Evolutionary conservation across 2,329 filamentous ascomycete genomes (phyloP).

Genomic region (Cercospora zeina): DNA sequence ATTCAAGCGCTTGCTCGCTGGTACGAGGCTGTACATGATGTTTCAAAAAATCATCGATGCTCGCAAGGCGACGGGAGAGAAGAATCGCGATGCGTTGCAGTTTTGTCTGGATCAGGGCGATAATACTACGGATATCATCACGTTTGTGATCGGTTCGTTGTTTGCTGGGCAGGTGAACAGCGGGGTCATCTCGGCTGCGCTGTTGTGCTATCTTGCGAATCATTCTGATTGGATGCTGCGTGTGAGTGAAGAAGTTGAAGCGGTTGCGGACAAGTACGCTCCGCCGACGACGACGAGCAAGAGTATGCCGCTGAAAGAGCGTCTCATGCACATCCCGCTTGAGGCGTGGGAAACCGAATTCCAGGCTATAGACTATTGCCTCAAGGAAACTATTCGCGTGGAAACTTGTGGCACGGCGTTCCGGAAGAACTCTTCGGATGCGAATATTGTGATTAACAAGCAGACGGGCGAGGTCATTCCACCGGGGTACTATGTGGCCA

Average conservation of each 20-base stretch:
- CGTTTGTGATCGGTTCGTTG: conserved; percentile 57
- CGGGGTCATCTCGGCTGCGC: conserved; percentile 57
- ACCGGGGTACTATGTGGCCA: conserved; percentile 49
- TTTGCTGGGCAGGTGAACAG: conserved; percentile 61
- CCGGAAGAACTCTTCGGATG: conserved; percentile 53
- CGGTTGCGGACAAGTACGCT: conserved; percentile 47
- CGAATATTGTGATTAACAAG: conserved; percentile 48
- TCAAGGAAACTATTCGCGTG: conserved; percentile 58
- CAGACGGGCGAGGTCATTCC: conserved; percentile 53
- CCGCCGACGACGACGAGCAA: conserved; percentile 28
- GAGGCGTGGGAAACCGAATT: conserved; percentile 60
- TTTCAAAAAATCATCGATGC: conserved; percentile 53
- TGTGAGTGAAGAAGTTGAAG: conserved; percentile 52
- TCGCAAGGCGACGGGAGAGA: conserved; percentile 46
- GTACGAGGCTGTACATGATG: conserved; percentile 52
- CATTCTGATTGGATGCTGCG: conserved; percentile 50
- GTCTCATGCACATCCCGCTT: conserved; percentile 49
- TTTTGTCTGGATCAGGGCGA: conserved; percentile 55
- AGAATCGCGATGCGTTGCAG: conserved; percentile 56
- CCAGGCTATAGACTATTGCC: conserved; percentile 53
- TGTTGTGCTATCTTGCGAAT: conserved; percentile 54
- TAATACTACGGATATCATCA: conserved; percentile 38
- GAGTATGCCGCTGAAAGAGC: conserved; percentile 40
- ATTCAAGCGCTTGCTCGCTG: conserved; percentile 49
- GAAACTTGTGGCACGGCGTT: conserved; percentile 52